Base-by-base conservation (phyloP, 139 green algal genomes). In the Yamagishiella unicocca region DNA sequence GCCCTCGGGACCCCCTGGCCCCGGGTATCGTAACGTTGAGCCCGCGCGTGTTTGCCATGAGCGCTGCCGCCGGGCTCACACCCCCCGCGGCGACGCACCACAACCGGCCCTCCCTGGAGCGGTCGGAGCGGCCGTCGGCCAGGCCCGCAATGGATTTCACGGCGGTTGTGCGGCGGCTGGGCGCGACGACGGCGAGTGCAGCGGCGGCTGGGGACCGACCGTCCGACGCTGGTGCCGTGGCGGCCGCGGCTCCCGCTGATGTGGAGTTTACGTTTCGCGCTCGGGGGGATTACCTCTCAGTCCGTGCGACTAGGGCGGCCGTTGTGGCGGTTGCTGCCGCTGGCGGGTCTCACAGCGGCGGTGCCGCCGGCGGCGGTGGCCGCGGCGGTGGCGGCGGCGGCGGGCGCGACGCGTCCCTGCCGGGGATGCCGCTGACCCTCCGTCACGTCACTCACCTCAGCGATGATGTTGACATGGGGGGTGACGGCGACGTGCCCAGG, bases 201-300 rank as follows among this genome's bases (percentile, higher is more conserved):
- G 55, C 55, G 55, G 55, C 55, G 55, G 27, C 17, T 58, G 50
- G 50, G 50, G 50, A 58, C 50, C 50, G 12, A 42, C 10, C 37
- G 4, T 1, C 66, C 45, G 37, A 7, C 31, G 37, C 37, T n/a
- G 53, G 19, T 8, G 76, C 54, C 1, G 35, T 25, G 21, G 55
- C 61, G 38, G 38, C 55, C 38, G 38, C 55, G 40, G 55, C 35
- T 25, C 33, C 67, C 9, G 35, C 55, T 5, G 37, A 43, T 12
- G n/a, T 37, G 1, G 76, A 83, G 38, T 71, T 83, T 24, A 83
- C 76, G 10, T 25, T 83, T 1, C 76, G 76, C 19, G 35, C 35
- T 0, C 76, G 76, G 17, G 76, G 76, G 37, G 54, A 71, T 4
- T 83, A 83, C 76, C 76, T 83, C 35, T 54, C 76, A 0, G 9